Evolutionary conservation across 345 rosid genomes (phyloP).

Genomic region (Nephelium lappaceum): DNA sequence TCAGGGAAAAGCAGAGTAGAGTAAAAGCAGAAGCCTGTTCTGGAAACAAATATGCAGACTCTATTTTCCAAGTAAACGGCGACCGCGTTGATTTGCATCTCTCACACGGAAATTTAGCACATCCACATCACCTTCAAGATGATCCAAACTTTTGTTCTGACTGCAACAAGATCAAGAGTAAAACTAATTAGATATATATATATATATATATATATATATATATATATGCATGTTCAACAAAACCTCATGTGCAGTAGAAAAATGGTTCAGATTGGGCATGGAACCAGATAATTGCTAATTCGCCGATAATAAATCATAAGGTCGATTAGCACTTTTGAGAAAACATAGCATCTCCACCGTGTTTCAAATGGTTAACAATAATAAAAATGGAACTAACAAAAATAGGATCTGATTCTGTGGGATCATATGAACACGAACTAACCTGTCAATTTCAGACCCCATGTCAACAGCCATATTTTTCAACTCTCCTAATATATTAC

Average conservation of each 20-base stretch:
- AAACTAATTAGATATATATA: not conserved
- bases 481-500: slow-evolving; percentile 69
- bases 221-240: not conserved
- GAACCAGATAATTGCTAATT: not conserved
- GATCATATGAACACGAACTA: slow-evolving; percentile 16
- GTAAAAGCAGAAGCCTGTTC: not conserved
- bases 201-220: too few species aligned
- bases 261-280: not conserved
- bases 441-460: slow-evolving; percentile 87
- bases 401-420: not conserved
- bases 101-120: slow-evolving; percentile 63
- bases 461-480: slow-evolving; percentile 85
- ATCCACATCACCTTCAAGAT: slow-evolving; percentile 64
- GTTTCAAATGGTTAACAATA: too few species aligned
- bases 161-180: slow-evolving; percentile 37
- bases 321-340: not conserved
- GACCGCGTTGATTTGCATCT: slow-evolving; percentile 64
- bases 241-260: not conserved
- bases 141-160: slow-evolving; percentile 66
- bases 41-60: not conserved
- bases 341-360: too few species aligned
- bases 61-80: slow-evolving; percentile 78
- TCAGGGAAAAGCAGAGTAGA: not conserved
- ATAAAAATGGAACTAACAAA: not conserved
- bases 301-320: not conserved